Evolutionary conservation across 306 rosid species (phyloP), one percentile per base, ranked within the genome.

Genomic region (Vigna radiata): DNA sequence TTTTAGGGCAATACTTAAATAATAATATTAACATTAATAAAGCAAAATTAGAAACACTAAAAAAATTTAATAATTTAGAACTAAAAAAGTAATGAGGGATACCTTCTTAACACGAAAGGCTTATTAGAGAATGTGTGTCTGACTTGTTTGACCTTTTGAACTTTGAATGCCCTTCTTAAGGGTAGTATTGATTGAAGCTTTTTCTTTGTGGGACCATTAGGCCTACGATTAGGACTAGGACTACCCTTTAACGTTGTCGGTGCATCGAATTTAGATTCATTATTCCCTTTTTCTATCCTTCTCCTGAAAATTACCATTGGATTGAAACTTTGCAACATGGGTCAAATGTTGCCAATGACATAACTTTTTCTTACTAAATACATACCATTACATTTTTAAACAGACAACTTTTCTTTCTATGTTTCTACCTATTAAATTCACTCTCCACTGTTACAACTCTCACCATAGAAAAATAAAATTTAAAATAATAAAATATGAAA

Each of bases 191-290:
- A 75, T 75, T 33, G 33, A 55, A 72, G n/a, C 71, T 65, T 80
- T 84, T 66, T 41, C 41, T 5, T 3, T 37, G 14, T 53, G 0
- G 74, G 41, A 36, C 41, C 41, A 36, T 5, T 36, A 6, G 41
- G 41, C 1, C 41, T 36, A 36, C 8, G 41, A 36, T 1, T 36
- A 36, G 8, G 2, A 7, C 41, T 36, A 6, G 2, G 41, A 6
- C 41, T 36, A 36, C 9, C 41, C 41, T 6, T 36, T 36, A 33
- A 75, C 59, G 23, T 46, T 79, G 86, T 82, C 88, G 86, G 88
- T 85, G 88, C 78, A 4, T 48, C 60, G 59, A 6, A 68, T 47
- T 60, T 54, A 3, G 8, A 37, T 44, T 44, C 1, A 44, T 68
- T 70, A 63, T 77, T 53, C 49, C 4, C 67, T 17, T 76, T 47